Percentiles rank a stretch among this genome's conserved stretches.
These are phyloP conservation scores for Vitis hybrid DNA, from an alignment of 177 flowering plant genomes.

Conservation along the genomic window DNA sequence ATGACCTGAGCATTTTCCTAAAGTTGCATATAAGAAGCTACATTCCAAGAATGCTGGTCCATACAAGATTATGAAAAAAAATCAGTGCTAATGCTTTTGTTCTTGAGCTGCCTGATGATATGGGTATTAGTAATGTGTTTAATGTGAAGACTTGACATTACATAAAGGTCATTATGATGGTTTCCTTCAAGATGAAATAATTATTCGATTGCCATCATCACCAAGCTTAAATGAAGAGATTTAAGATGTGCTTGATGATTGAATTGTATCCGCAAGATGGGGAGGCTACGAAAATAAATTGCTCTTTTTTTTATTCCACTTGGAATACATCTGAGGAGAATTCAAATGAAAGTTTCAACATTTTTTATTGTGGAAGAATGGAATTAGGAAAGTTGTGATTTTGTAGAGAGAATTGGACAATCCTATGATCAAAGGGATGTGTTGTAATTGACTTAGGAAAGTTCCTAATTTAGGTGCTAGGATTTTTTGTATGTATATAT, in stretches of 20 bases:
- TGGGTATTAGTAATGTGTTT: not conserved
- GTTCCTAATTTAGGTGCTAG: too few relatives aligned
- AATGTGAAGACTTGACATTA: not conserved
- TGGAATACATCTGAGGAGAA: too few relatives aligned
- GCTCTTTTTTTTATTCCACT: too few relatives aligned
- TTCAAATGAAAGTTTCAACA: too few relatives aligned
- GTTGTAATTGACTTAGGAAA: too few relatives aligned
- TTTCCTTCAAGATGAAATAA: not conserved
- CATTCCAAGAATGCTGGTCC: conserved; percentile 1
- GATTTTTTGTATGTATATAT: too few relatives aligned
- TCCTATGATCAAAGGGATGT: too few relatives aligned
- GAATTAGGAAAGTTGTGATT: too few relatives aligned
- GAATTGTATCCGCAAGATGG: not conserved
- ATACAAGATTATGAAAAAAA: not conserved
- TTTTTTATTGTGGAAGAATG: too few relatives aligned
- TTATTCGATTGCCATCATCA: not conserved
- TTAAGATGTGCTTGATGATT: not conserved
- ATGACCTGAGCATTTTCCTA: not conserved
- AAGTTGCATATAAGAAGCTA: not conserved
- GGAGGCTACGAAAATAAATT: not conserved
- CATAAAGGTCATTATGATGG: not conserved
- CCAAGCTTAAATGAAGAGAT: not conserved
- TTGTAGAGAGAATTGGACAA: too few relatives aligned
- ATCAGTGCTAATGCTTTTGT: not conserved
- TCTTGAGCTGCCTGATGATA: not conserved